Base-by-base conservation (phyloP, 1,284 basidiomycete species). In the Heliocybe sulcata region DNA sequence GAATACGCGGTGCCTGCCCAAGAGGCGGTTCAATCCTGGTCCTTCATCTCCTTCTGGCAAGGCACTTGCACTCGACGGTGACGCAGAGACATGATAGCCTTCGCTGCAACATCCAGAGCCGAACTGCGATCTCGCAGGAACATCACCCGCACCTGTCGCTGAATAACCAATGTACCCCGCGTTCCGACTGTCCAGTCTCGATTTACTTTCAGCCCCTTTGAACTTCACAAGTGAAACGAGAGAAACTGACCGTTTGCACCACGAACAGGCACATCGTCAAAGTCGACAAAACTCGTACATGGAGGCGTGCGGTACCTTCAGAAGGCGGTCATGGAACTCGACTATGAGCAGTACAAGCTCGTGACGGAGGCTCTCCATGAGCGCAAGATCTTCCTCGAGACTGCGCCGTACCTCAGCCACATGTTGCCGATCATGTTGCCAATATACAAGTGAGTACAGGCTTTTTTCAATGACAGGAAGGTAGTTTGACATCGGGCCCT, bases 231-330 rank as follows among this genome's bases (percentile, higher is more conserved):
- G 16, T 20, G 16, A 42, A 16, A n/a, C 4, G 8, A 9, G 38
- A 42, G 16, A 42, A 6, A 42, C 29, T 45, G 19, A 50, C 35
- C n/a, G 23, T 25, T 35, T 42, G 6, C 8, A 2, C 16, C 9
- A 29, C 16, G 22, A 50, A n/a, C 58, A 90, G 91, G 94, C 16
- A 98, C 96, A 0, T 97, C 93, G 2, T 97, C 94, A 26, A 99
- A 99, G 70, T 94, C 91, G 9, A 98, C 96, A 10, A 98, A 99
- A 70, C 86, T 99, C 52, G 94, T 98, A 1, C 96, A 99, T 72
- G 96, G 96, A 26, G 96, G 96, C 56, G 96, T 99, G 0, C 83
- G 96, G 12, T 99, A 99, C 72, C 82, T 99, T 12, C 95, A 98
- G 66, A 98, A 98, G 69, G 96, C 96, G 1, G 82, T 98, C 54